Evolutionary conservation across 257 asterid genomes (phyloP).

Genomic region (Fraxinus americana): DNA sequence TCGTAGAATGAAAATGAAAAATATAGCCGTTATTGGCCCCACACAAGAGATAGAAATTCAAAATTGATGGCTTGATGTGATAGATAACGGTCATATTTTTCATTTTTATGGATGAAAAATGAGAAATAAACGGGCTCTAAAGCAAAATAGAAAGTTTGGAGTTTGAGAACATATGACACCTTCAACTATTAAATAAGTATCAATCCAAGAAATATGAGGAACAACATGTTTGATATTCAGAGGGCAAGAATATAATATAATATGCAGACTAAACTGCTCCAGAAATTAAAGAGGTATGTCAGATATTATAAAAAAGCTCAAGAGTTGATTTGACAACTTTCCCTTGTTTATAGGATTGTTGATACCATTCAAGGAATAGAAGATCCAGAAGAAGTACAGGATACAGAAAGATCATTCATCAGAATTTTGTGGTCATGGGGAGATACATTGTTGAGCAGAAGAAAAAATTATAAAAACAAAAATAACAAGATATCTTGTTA

Average conservation of each 20-base stretch:
- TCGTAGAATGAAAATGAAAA: too few species aligned
- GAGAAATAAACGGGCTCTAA: too few species aligned
- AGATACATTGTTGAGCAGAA: constrained; percentile 15
- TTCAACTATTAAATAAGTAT: background rate
- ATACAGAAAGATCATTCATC: background rate
- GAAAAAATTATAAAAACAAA: constrained; percentile 16
- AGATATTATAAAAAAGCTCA: background rate
- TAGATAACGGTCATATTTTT: too few species aligned
- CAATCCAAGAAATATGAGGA: background rate
- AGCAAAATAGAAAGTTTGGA: background rate
- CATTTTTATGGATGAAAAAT: too few species aligned
- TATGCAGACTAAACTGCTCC: background rate
- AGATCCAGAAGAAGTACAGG: background rate
- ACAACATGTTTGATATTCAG: background rate
- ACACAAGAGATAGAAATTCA: too few species aligned
- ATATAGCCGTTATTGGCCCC: too few species aligned
- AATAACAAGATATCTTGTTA: constrained; percentile 15
- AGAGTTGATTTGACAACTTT: background rate
- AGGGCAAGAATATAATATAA: background rate
- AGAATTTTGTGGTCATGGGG: constrained; percentile 12
- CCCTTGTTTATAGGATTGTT: background rate
- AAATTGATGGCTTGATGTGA: too few species aligned
- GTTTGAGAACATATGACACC: background rate
- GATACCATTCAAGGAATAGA: background rate
- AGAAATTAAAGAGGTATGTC: background rate